These are phyloP conservation scores for Colletotrichum truncatum DNA, from an alignment of 2,329 filamentous ascomycete genomes.

Conservation along the genomic window DNA sequence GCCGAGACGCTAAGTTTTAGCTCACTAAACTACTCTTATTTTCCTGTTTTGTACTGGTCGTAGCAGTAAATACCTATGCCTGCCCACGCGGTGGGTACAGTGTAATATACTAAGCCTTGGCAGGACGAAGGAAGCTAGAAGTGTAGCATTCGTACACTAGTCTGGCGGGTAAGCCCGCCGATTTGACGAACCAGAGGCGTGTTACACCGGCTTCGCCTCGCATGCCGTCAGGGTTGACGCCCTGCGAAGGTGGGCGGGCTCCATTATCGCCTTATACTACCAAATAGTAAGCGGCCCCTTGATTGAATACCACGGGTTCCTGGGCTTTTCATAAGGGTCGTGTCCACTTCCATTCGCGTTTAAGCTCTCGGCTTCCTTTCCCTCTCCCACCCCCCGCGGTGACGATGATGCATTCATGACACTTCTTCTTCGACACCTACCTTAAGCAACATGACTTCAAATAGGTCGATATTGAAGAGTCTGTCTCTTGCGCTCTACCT, in stretches of 20 bases:
- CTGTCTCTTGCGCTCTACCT: not conserved
- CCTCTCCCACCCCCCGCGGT: too few species aligned
- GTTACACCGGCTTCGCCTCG: not conserved
- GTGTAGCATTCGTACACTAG: not conserved
- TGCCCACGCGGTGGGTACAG: not conserved
- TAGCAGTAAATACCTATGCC: not conserved
- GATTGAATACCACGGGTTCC: too few species aligned
- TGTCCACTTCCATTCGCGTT: too few species aligned
- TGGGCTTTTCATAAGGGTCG: too few species aligned
- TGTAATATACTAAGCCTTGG: not conserved
- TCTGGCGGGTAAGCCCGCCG: not conserved
- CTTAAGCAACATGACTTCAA: not conserved
- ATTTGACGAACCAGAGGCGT: not conserved
- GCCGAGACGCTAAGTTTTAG: not conserved
- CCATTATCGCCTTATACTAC: too few species aligned
- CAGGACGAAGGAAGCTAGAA: not conserved
- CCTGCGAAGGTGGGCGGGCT: not conserved
- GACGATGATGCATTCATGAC: too few species aligned
- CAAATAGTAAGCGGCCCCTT: too few species aligned
- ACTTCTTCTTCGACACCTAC: too few species aligned
- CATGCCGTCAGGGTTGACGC: not conserved
- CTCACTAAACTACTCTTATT: not conserved
- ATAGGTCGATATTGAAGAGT: rapidly evolving
- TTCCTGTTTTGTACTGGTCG: not conserved
- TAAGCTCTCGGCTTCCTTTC: too few species aligned